Evolutionary conservation across 306 rosid genomes (phyloP).

Genomic region (Ammopiptanthus mongolicus): DNA sequence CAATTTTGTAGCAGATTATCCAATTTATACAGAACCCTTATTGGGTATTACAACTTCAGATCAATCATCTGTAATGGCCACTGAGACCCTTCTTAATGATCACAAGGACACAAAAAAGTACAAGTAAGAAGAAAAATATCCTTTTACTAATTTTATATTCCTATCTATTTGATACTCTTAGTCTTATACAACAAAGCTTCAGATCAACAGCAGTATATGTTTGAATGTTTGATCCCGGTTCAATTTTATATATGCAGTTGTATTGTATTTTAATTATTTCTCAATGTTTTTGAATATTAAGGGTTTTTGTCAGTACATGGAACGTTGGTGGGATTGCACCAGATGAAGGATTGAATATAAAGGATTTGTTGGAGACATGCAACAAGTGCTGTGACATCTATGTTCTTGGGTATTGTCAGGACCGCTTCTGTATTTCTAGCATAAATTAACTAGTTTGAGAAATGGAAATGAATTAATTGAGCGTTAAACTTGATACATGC

Average conservation of each 20-base stretch:
- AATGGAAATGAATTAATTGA: background rate
- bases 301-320: conserved; percentile 88
- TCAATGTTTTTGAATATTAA: conserved; percentile 22
- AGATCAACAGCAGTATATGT: background rate
- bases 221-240: background rate
- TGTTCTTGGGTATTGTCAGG: conserved; percentile 62
- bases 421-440: background rate
- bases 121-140: background rate
- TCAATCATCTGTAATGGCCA: conserved; percentile 8
- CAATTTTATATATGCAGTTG: background rate
- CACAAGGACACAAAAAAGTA: conserved; percentile 27
- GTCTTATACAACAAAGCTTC: background rate
- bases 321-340: conserved; percentile 91
- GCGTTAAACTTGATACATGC: too few relatives aligned
- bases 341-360: conserved; percentile 45
- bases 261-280: background rate
- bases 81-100: conserved; percentile 14
- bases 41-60: conserved; percentile 19
- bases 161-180: background rate
- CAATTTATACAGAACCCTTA: conserved; percentile 15
- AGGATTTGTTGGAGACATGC: conserved; percentile 60
- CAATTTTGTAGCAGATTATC: conserved; percentile 51
- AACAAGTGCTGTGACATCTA: conserved; percentile 60
- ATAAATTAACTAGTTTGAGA: background rate
- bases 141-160: background rate